Conservation (phyloP, 2,329 filamentous ascomycete genomes). For the Pseudogymnoascus sp. region DNA sequence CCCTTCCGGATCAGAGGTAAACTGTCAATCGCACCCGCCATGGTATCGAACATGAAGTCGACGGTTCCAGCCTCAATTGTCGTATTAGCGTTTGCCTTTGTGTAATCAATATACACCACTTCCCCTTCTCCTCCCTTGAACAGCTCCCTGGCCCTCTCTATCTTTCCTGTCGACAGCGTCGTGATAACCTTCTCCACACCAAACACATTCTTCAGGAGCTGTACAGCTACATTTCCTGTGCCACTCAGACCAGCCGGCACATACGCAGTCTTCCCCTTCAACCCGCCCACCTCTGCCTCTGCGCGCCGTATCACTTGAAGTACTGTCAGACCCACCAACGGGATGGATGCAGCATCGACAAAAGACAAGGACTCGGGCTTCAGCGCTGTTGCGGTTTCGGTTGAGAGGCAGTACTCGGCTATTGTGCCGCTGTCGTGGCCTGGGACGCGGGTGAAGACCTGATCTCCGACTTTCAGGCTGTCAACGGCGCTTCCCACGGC, state of each 20-base stretch:
- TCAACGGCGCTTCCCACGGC: constrained; percentile 25
- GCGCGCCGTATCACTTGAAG: constrained; percentile 25
- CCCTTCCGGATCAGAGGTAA: constrained; percentile 34
- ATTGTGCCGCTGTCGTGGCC: constrained; percentile 26
- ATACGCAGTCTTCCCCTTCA: constrained; percentile 30
- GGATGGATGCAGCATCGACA: constrained; percentile 36
- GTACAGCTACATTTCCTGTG: constrained; percentile 38
- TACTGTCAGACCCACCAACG: constrained; percentile 35
- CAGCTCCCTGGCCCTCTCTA: constrained; percentile 35
- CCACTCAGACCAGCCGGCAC: constrained; percentile 43
- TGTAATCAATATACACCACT: constrained; percentile 41
- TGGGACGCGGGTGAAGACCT: constrained; percentile 29
- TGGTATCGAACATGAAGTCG: constrained; percentile 45
- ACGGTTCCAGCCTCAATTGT: constrained; percentile 35
- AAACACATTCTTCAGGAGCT: constrained; percentile 44
- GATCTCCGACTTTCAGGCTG: constrained; percentile 28
- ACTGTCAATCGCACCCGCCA: constrained; percentile 32
- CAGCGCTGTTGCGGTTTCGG: constrained; percentile 19
- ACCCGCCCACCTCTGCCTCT: constrained; percentile 7
- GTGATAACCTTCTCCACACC: constrained; percentile 40
- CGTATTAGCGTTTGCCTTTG: constrained; percentile 31
- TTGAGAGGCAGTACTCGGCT: constrained; percentile 21
- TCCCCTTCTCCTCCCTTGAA: constrained; percentile 30
- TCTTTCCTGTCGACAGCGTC: constrained; percentile 45
- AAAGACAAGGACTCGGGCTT: constrained; percentile 36